Evolutionary conservation across 768 basidiomycete species (phyloP).

Genomic region (Podaxis sp.): DNA sequence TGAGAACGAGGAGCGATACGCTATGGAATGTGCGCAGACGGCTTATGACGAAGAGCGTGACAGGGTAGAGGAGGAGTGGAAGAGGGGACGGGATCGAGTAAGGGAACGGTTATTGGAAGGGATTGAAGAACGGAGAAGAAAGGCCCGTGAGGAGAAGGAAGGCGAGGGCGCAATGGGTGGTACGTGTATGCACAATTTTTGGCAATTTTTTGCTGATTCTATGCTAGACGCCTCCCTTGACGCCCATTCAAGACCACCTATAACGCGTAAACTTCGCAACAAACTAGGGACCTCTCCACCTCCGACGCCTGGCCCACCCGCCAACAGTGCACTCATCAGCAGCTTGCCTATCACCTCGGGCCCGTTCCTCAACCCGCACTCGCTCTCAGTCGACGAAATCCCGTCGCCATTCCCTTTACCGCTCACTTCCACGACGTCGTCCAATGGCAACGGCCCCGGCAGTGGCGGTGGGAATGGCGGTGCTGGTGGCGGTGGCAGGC

Average conservation of each 20-base stretch:
- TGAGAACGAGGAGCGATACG: constrained; percentile 65
- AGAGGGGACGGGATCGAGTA: constrained; percentile 69
- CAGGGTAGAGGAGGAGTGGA: constrained; percentile 82
- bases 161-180: constrained; percentile 79
- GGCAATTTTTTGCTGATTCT: constrained; percentile 7
- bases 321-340: constrained; percentile 31
- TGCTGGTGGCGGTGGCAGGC: constrained; percentile 37
- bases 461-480: constrained; percentile 22
- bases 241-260: constrained; percentile 73
- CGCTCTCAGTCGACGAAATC: constrained; percentile 82
- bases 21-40: constrained; percentile 63
- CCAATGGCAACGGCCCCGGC: constrained; percentile 18
- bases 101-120: constrained; percentile 79
- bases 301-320: constrained; percentile 61
- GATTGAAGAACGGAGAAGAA: constrained; percentile 75
- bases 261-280: constrained; percentile 83
- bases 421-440: constrained; percentile 22
- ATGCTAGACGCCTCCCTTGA: constrained; percentile 68
- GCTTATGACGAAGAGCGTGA: constrained; percentile 80
- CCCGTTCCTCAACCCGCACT: constrained; percentile 78
- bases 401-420: constrained; percentile 61
- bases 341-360: constrained; percentile 65
- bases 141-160: constrained; percentile 87
- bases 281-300: constrained; percentile 79
- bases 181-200: constrained; percentile 30